phyloP scores from a whole-genome alignment of 2,329 filamentous ascomycete genomes.

The Phyllachora maydis region DNA sequence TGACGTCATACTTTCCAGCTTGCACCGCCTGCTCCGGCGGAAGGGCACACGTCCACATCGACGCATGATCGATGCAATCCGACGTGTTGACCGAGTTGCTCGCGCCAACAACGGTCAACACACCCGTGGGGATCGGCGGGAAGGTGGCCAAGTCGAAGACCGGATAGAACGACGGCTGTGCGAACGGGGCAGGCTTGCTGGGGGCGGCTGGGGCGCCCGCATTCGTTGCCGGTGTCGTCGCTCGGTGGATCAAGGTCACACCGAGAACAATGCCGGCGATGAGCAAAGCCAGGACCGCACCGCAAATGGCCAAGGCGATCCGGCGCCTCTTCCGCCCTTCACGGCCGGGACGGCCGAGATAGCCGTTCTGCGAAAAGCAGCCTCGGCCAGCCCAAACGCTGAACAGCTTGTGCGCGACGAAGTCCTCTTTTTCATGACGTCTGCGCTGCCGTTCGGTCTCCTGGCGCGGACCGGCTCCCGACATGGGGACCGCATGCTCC shows the following conservation, averaged over 20 bases:
- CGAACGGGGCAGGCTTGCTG: no score
- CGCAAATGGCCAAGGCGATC: conserved; percentile 31
- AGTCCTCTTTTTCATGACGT: conserved; percentile 46
- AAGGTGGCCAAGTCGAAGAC: conserved; percentile 80
- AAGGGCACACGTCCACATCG: conserved; percentile 70
- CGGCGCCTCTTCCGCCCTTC: conserved; percentile 43
- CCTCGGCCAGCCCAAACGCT: conserved; percentile 45
- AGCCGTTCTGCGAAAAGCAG: conserved; percentile 40
- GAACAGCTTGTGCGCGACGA: conserved; percentile 30
- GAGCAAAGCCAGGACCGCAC: conserved; percentile 29
- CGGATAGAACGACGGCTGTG: conserved; percentile 16
- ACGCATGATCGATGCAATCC: conserved; percentile 50
- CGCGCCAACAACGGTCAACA: conserved; percentile 58
- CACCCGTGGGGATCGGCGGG: conserved; percentile 68
- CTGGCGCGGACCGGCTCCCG: conserved; percentile 15
- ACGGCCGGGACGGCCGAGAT: conserved; percentile 39
- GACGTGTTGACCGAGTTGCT: conserved; percentile 41
- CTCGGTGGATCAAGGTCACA: conserved; percentile 26
- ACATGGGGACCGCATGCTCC: conserved; percentile 18
- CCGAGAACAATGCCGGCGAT: conserved; percentile 36
- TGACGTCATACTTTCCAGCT: conserved; percentile 38
- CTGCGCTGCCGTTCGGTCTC: conserved; percentile 28
- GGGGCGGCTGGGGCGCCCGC: no score
- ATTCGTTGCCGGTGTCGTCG: no score
- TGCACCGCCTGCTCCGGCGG: conserved; percentile 56